These are phyloP conservation scores for Lycium barbarum DNA, from an alignment of 257 asterid genomes.

Conservation along the genomic window DNA sequence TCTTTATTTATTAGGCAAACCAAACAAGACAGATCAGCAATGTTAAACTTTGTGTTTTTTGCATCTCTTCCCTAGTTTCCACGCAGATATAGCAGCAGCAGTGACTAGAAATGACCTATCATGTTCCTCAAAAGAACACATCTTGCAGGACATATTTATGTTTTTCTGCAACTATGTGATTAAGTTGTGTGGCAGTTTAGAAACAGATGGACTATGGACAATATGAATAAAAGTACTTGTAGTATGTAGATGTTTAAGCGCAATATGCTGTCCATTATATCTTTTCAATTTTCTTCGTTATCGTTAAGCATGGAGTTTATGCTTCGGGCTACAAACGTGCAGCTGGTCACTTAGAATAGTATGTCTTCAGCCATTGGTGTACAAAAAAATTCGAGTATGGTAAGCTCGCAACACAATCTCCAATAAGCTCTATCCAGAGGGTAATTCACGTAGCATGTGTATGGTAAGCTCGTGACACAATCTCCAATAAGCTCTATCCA, in stretches of 20 bases:
- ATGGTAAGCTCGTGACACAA: neutral
- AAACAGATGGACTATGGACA: conserved; percentile 2
- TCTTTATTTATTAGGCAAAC: neutral
- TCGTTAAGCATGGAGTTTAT: neutral
- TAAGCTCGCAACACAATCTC: neutral
- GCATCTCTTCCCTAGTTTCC: conserved; percentile 6
- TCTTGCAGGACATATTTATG: conserved; percentile 4
- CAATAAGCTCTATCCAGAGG: conserved; percentile 2
- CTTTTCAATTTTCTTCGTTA: neutral
- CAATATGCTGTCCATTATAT: neutral
- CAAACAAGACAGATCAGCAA: conserved; percentile 13
- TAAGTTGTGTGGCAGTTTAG: conserved; percentile 8
- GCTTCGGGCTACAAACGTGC: neutral
- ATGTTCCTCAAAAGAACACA: conserved; percentile 8
- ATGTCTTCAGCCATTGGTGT: neutral
- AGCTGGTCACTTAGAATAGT: neutral
- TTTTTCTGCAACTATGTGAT: conserved; percentile 14
- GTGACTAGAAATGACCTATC: conserved; percentile 22
- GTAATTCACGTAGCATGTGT: neutral
- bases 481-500: neutral
- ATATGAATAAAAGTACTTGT: neutral
- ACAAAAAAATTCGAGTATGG: neutral
- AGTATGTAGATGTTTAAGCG: neutral
- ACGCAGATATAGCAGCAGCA: neutral
- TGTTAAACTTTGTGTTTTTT: neutral